Base-by-base conservation (phyloP, 2,329 filamentous ascomycete genomes). In the Aspergillus tamarii region DNA sequence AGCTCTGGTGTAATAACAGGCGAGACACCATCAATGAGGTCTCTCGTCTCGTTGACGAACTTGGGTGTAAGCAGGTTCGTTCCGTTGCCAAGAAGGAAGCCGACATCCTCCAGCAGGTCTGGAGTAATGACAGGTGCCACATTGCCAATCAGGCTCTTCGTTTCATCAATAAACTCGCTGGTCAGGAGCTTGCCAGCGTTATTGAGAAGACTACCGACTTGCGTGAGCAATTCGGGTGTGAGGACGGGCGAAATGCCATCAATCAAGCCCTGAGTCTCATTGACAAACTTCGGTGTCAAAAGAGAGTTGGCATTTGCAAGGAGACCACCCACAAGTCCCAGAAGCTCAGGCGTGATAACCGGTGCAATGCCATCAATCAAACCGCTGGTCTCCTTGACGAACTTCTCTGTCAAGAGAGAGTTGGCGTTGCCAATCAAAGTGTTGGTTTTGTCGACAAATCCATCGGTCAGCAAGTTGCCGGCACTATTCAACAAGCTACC, bases 81-180 rank as follows among this genome's bases (percentile, higher is more conserved):
- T 9, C 72, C 75, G 57, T 77, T 77, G 46, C 69, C 71, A 23
- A 77, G 65, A 34, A 77, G 67, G 61, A 67, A 70, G 36, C 66
- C 67, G 50, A 77, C 64, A 46, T 73, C 71, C 52, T 68, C 62
- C 41, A 77, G 71, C 12, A 75, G 68, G 62, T 72, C 63, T 63
- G 70, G 68, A 57, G 72, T 68, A 66, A 76, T 58, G 26, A 61
- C 65, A 21, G 69, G 70, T 28, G 67, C 63, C 57, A 72, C 69
- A 41, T 39, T 67, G 45, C 62, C 64, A 34, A 72, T 70, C 36
- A 72, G 59, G 43, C 46, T 56, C 60, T 67, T 60, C 32, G 66
- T 71, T 54, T 72, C 69, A 43, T 72, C 64, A 30, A 74, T 70
- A 54, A 75, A 74, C 46, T 70, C 69, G 53, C 62, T 63, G 2